These are phyloP conservation scores for Iris pallida DNA, from an alignment of 116 monocot genomes.

Conservation along the genomic window DNA sequence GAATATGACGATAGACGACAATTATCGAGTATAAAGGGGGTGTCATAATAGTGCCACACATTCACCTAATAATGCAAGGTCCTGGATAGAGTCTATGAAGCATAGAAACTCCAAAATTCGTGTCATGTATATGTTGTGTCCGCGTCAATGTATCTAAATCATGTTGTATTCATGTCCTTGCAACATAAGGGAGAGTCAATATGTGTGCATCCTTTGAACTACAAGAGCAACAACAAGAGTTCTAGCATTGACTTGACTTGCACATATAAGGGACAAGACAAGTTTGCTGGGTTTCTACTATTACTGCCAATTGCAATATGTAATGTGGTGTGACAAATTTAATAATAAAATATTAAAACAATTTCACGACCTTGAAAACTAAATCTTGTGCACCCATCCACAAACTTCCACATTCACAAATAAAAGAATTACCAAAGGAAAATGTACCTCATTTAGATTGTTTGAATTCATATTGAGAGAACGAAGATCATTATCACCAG, in stretches of 20 bases:
- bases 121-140: too few species aligned
- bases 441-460: slow-evolving; percentile 43
- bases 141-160: too few species aligned
- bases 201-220: too few species aligned
- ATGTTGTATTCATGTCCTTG: too few species aligned
- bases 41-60: too few species aligned
- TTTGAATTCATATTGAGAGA: slow-evolving; percentile 13
- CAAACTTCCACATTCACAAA: neutral
- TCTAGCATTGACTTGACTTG: neutral
- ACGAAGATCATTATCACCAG: slow-evolving; percentile 20
- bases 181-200: too few species aligned
- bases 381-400: too few species aligned
- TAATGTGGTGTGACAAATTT: neutral
- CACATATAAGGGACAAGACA: neutral
- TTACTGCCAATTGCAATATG: neutral
- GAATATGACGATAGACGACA: too few species aligned
- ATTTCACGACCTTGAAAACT: neutral
- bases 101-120: too few species aligned
- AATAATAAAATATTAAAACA: neutral
- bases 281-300: neutral
- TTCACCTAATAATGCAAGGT: too few species aligned
- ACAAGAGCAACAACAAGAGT: neutral
- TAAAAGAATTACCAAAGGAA: slow-evolving; percentile 7
- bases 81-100: too few species aligned
- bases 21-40: too few species aligned